Conservation (phyloP, 2,329 filamentous ascomycete species). For the Penicillium sp. region DNA sequence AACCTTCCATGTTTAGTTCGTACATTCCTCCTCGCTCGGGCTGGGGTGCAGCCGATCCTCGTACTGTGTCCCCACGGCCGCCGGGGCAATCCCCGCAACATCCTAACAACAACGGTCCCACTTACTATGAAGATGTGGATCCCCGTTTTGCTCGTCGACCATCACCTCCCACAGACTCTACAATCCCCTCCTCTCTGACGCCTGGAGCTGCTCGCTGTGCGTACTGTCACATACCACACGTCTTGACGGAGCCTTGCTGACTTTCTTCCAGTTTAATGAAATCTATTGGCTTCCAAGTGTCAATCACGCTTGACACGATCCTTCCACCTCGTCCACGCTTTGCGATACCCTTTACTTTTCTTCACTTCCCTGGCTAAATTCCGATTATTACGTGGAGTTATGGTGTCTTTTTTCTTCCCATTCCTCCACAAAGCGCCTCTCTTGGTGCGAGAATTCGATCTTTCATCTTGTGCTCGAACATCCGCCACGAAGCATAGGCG, state of each 20-base stretch:
- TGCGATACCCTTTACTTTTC: conserved; percentile 18
- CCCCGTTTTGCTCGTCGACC: conserved; percentile 60
- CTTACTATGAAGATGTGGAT: conserved; percentile 90
- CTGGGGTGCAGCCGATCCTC: conserved; percentile 26
- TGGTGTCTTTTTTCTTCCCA: conserved; percentile 1
- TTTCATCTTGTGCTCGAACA: background rate
- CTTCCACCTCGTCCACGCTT: conserved; percentile 2
- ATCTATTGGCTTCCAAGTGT: conserved; percentile 25
- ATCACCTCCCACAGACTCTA: conserved; percentile 22
- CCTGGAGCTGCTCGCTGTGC: conserved; percentile 33
- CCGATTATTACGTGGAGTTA: conserved; percentile 12
- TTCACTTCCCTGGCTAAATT: conserved; percentile 9
- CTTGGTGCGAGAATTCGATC: no score
- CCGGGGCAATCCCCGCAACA: conserved; percentile 7
- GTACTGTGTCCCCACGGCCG: conserved; percentile 11
- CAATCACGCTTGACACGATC: conserved; percentile 6
- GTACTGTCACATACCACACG: conserved; percentile 40
- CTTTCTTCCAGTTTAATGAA: conserved; percentile 70
- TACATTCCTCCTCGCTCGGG: conserved; percentile 43
- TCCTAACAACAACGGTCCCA: conserved; percentile 9
- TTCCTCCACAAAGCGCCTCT: background rate
- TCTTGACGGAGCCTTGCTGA: conserved; percentile 56
- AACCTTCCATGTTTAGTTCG: conserved; percentile 14
- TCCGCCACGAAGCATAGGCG: background rate
- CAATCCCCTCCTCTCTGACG: conserved; percentile 31